Base-by-base conservation (phyloP, 2,329 filamentous ascomycete species). In the Sporothrix dimorphospora region DNA sequence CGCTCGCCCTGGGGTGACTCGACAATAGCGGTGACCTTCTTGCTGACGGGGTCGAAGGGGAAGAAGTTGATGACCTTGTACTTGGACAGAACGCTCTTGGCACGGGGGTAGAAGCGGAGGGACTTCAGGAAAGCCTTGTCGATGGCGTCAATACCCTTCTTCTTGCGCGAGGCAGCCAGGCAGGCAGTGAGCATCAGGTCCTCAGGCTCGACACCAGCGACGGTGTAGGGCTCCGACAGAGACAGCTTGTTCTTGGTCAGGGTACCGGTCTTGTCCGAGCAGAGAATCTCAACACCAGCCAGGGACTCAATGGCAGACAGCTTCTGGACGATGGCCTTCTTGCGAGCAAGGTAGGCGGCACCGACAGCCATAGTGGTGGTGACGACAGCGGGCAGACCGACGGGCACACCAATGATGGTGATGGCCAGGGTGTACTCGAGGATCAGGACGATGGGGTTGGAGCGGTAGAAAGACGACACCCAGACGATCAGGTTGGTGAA, bases 351-450 rank as follows among this genome's bases (percentile, higher is more conserved):
- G 82, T 96, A 96, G 75, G 93, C 92, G 76, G 94, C 94, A 85
- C 94, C 94, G 81, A 97, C 94, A 81, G 94, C 94, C 93, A 97
- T 96, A 80, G 94, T 97, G 77, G 94, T 97, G 78, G 94, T 97
- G 74, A 97, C 93, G 84, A 97, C 94, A 77, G 93, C 94, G 73
- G 94, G 94, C 76, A 97, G 92, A 90, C 94, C 94, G 83, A 97
- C 94, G 71, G 94, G 94, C 34, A 97, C 94, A 88, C 94, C 94
- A 74, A 97, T 92, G 76, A 97, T 95, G 78, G 93, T 96, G 78
- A 97, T 94, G 76, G 92, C 93, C 59, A 97, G 87, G 71, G 94
- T 96, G 84, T 94, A 96, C 76, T 92, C 87, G 65, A 97, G 89
- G 73, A 97, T 97, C 6, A 83, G 82, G 75, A 94, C 90, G 75